Base-by-base conservation (phyloP, 306 rosid genomes). In the Castanospermum australe region DNA sequence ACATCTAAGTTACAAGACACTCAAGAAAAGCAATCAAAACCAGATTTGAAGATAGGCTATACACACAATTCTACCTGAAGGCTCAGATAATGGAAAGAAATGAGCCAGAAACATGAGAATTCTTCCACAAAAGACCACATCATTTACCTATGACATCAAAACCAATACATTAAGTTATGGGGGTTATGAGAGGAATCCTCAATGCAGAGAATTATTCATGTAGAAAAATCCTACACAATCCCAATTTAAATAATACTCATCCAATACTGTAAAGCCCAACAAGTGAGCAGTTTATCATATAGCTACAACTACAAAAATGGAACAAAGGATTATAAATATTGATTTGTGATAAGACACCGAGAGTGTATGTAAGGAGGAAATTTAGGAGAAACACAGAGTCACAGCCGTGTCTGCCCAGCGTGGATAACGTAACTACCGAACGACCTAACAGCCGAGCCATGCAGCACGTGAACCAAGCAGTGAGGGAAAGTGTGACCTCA, bases 51-150 rank as follows among this genome's bases (percentile, higher is more conserved):
- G 55, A 75, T 33, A 38, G 52, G 25, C 32, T 73, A 57, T n/a
- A n/a, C 64, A 76, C 57, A 11, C 17, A 62, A 42, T 9, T 73
- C 67, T 84, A 94, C 99, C 99, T 73, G 99, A 95, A 18, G 97
- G 92, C 89, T 95, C 99, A 65, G 99, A 95, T 39, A 92, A 84
- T 0, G 99, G 99, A 76, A 95, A 92, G 84, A 95, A 95, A 79
- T 92, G 99, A 30, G 99, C 99, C 73, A 95, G 84, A 88, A 95
- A 95, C 92, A 87, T 95, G 82, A 95, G 99, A 82, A 92, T 95
- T 77, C 99, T 91, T 81, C 99, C 98, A 54, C 99, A 95, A 76
- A 95, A 95, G 66, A 95, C 96, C 87, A 95, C 97, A 7, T 95
- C 99, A 83, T 89, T 95, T 67, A 97, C 99, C 98, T 92, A 35